These are phyloP conservation scores for Phytophthora constricta DNA, from an alignment of 352 stramenopile species.

Conservation along the genomic window DNA sequence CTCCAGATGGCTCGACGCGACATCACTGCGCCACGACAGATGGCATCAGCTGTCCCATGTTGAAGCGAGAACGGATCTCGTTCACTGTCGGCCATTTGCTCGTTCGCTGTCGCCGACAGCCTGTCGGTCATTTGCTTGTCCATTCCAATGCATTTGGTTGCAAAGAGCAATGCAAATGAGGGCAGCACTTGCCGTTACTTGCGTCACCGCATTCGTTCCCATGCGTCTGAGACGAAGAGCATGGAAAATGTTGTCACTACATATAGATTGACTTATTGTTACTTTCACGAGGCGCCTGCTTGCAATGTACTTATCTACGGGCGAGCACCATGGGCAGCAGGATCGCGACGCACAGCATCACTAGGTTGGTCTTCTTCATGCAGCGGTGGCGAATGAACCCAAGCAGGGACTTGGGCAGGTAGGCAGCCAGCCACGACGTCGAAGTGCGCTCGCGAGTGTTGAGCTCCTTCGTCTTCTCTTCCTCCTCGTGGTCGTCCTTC, in stretches of 20 bases:
- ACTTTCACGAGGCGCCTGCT: background rate
- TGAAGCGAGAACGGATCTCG: too few species aligned
- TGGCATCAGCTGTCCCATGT: too few species aligned
- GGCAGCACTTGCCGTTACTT: too few species aligned
- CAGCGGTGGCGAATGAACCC: conserved; percentile 41
- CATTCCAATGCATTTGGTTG: too few species aligned
- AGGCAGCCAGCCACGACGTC: conserved; percentile 27
- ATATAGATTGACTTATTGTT: conserved; percentile 25
- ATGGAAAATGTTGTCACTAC: background rate
- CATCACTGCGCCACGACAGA: too few species aligned
- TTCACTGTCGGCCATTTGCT: too few species aligned
- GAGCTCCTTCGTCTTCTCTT: too few species aligned
- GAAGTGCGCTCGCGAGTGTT: conserved; percentile 7
- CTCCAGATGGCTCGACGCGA: too few species aligned
- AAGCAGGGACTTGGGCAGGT: conserved; percentile 40
- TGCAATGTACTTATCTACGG: conserved; percentile 29
- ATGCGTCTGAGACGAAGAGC: background rate
- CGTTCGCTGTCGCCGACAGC: too few species aligned
- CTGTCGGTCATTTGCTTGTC: too few species aligned
- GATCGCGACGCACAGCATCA: conserved; percentile 46
- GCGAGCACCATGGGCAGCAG: conserved; percentile 43
- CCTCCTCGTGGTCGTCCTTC: conserved; percentile 4
- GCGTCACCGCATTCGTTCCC: too few species aligned
- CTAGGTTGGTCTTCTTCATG: conserved; percentile 47
- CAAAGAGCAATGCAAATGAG: too few species aligned